These are phyloP conservation scores for Claviceps pazoutovae DNA, from an alignment of 2,329 filamentous ascomycete genomes.

Conservation along the genomic window DNA sequence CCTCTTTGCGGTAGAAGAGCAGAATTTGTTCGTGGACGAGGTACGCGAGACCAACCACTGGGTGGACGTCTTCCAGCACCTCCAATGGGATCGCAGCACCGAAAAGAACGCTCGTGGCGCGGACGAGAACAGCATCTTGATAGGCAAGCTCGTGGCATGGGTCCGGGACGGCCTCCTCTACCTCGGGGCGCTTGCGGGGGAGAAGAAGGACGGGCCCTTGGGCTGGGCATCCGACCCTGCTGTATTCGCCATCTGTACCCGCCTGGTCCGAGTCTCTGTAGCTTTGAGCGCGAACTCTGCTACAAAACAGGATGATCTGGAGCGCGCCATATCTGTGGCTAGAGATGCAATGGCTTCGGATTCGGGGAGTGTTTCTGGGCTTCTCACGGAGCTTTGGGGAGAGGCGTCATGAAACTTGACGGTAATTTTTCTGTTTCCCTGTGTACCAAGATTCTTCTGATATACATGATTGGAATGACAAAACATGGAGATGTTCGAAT, in stretches of 20 bases:
- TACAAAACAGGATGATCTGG: slow-evolving; percentile 1
- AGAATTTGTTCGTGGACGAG: slow-evolving; percentile 86
- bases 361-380: slow-evolving; percentile 13
- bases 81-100: slow-evolving; percentile 8
- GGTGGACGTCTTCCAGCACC: slow-evolving; percentile 33
- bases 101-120: background rate
- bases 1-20: slow-evolving; percentile 79
- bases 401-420: background rate
- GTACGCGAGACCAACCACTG: slow-evolving; percentile 61
- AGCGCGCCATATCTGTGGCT: slow-evolving; percentile 4
- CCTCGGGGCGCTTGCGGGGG: slow-evolving; percentile 20
- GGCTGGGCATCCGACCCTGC: slow-evolving; percentile 59
- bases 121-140: slow-evolving; percentile 14
- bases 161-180: slow-evolving; percentile 31
- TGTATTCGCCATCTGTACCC: slow-evolving; percentile 47
- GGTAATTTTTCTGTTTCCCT: too few relatives aligned
- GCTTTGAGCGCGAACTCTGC: slow-evolving; percentile 16
- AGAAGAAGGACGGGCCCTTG: slow-evolving; percentile 46
- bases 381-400: slow-evolving; percentile 12
- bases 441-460: too few relatives aligned
- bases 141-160: slow-evolving; percentile 30
- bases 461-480: too few relatives aligned
- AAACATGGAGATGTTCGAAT: background rate
- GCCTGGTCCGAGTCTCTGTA: slow-evolving; percentile 27
- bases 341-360: slow-evolving; percentile 2